Base-by-base conservation (phyloP, 108 stramenopile species). In the Conticribra weissflogii region DNA sequence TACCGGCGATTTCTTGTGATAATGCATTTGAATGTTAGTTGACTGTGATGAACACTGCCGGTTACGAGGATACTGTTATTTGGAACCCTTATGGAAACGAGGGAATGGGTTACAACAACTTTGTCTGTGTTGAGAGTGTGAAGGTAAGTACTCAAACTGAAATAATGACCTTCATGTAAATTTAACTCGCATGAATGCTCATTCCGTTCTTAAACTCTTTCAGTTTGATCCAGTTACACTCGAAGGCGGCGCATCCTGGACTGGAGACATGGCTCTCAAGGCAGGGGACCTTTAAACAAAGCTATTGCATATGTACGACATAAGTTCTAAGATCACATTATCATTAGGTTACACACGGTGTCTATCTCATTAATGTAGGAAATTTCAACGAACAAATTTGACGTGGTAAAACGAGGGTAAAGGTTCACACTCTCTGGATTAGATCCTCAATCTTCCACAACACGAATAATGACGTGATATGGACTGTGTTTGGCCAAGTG, bases 31-130 rank as follows among this genome's bases (percentile, higher is more conserved):
- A 23, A 28, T 3, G 47, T 32, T 18, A 86, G 85, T 77, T 96
- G 68, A 66, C 84, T 46, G 83, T 97, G 17, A 59, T 87, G 34
- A 95, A 96, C 83, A 81, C 75, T 46, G 88, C 82, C n/a, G 97
- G 97, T 30, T 98, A 90, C 86, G 86, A 88, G 54, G 97, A 98
- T 71, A 96, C 95, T 21, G 95, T 98, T 34, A 28, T 98, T 32
- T 98, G 97, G 97, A 94, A 83, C 68, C 97, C 97, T 27, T 96
- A 83, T 56, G 96, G 96, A 18, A 72, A 96, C 65, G 97, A 97
- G 65, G 96, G 87, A 55, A 98, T 98, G 97, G 97, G 97, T 21
- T 96, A 80, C 85, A 90, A 97, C 74, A 90, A 93, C 79, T 98
- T 98, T 74, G 89, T 98, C 22, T 98, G 97, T 66, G 96, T 96